Evolutionary conservation across 2,329 filamentous ascomycete species (phyloP).

Genomic region (Sporothrix pseudoabietina): DNA sequence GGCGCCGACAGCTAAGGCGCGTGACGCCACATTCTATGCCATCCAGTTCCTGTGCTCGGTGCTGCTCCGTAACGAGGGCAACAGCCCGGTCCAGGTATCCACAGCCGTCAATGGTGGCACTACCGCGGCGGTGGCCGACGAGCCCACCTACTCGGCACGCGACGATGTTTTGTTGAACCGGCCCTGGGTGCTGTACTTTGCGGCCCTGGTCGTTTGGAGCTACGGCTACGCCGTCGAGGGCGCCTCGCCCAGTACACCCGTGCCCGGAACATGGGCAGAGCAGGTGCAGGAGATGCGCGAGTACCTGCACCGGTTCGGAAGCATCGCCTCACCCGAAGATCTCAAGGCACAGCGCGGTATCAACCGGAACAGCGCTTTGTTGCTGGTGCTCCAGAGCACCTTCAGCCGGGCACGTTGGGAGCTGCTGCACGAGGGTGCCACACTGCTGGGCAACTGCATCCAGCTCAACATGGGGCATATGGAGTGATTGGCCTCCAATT

Average conservation of each 20-base stretch:
- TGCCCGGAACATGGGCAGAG: slow-evolving; percentile 62
- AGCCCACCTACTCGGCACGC: slow-evolving; percentile 69
- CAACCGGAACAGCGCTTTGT: slow-evolving; percentile 78
- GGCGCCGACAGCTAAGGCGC: slow-evolving; percentile 84
- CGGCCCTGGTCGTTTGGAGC: slow-evolving; percentile 88
- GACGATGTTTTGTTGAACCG: slow-evolving; percentile 89
- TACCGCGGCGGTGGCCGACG: slow-evolving; percentile 9
- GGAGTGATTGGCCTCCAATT: background rate
- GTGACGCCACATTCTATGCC: slow-evolving; percentile 91
- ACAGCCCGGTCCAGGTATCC: slow-evolving; percentile 39
- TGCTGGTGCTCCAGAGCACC: slow-evolving; percentile 78
- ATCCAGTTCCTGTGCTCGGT: slow-evolving; percentile 87
- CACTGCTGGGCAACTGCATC: slow-evolving; percentile 79
- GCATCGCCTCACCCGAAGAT: slow-evolving; percentile 73
- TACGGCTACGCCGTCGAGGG: slow-evolving; percentile 93
- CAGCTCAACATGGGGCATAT: slow-evolving; percentile 49
- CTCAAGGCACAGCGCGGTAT: slow-evolving; percentile 72
- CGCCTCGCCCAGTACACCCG: slow-evolving; percentile 57
- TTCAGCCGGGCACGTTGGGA: slow-evolving; percentile 89
- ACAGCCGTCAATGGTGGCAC: slow-evolving; percentile 38
- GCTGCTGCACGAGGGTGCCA: slow-evolving; percentile 82
- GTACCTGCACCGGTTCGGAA: slow-evolving; percentile 73
- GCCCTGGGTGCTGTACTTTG: slow-evolving; percentile 94
- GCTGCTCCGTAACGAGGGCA: slow-evolving; percentile 61
- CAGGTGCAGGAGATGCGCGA: slow-evolving; percentile 76